These are phyloP conservation scores for Cercis canadensis DNA, from an alignment of 306 rosid species.

Conservation along the genomic window DNA sequence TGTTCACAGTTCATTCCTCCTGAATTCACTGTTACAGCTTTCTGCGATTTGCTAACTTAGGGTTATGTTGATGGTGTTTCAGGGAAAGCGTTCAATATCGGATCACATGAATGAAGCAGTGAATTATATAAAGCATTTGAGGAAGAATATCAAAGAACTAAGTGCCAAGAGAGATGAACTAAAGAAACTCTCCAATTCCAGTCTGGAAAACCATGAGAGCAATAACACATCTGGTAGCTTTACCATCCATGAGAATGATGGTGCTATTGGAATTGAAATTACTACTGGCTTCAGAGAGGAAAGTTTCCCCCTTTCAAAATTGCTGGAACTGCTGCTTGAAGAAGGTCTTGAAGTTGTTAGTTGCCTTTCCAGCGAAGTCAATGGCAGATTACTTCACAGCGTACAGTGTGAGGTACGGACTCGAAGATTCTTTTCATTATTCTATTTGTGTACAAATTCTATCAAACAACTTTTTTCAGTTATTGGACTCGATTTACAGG, in stretches of 20 bases:
- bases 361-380: constrained; percentile 42
- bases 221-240: neutral
- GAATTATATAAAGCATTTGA: constrained; percentile 43
- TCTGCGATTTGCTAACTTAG: neutral
- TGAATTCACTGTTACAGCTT: too few species aligned
- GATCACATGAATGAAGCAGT: constrained; percentile 53
- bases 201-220: neutral
- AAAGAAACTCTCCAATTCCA: neutral
- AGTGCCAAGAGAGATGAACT: constrained; percentile 36
- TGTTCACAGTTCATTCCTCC: too few species aligned
- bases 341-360: constrained; percentile 43
- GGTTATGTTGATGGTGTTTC: constrained; percentile 19
- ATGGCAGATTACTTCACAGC: constrained; percentile 38
- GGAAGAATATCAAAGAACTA: constrained; percentile 37
- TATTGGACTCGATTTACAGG: constrained; percentile 31
- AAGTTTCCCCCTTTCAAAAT: constrained; percentile 29
- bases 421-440: neutral
- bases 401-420: constrained; percentile 46
- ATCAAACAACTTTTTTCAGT: neutral
- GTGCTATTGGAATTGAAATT: constrained; percentile 37
- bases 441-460: too few species aligned
- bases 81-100: constrained; percentile 58
- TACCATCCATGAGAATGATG: constrained; percentile 23
- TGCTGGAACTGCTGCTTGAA: constrained; percentile 37
- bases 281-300: constrained; percentile 14